These are phyloP conservation scores for Rosa chinensis DNA, from an alignment of 306 rosid species.

Conservation along the genomic window DNA sequence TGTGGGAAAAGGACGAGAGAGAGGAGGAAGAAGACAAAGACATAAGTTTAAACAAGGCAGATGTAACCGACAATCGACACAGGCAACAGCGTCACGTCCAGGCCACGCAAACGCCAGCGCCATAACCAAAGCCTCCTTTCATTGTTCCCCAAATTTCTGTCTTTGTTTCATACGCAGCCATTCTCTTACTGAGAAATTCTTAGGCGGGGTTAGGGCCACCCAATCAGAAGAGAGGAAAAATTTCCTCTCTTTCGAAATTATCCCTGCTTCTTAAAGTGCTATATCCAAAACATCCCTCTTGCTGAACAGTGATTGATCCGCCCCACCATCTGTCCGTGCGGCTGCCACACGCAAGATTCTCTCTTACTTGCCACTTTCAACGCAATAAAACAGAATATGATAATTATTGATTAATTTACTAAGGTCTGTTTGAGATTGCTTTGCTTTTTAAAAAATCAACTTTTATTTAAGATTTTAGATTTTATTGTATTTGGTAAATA, in stretches of 20 bases:
- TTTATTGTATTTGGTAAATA: too few species aligned
- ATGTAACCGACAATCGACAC: not conserved
- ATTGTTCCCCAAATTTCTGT: not conserved
- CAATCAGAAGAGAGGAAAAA: too few species aligned
- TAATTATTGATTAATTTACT: not conserved
- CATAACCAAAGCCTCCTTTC: not conserved
- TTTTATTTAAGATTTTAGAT: too few species aligned
- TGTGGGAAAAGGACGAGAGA: not conserved
- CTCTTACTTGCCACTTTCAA: not conserved
- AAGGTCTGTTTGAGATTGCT: too few species aligned
- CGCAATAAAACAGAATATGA: not conserved
- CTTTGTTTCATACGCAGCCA: slow-evolving; percentile 1
- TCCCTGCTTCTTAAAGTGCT: too few species aligned
- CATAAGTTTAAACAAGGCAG: not conserved
- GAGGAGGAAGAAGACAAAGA: not conserved
- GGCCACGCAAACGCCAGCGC: slow-evolving; percentile 20
- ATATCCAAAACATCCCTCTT: too few species aligned
- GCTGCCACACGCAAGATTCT: too few species aligned
- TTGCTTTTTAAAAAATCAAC: too few species aligned
- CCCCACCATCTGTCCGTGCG: too few species aligned
- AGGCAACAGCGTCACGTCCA: slow-evolving; percentile 15
- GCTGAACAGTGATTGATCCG: too few species aligned
- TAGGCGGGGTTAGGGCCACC: too few species aligned
- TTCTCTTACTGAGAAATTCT: not conserved
- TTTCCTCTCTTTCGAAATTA: too few species aligned